phyloP scores from a whole-genome alignment of 1,139 yeast genomes.

The Diutina siamensis region DNA sequence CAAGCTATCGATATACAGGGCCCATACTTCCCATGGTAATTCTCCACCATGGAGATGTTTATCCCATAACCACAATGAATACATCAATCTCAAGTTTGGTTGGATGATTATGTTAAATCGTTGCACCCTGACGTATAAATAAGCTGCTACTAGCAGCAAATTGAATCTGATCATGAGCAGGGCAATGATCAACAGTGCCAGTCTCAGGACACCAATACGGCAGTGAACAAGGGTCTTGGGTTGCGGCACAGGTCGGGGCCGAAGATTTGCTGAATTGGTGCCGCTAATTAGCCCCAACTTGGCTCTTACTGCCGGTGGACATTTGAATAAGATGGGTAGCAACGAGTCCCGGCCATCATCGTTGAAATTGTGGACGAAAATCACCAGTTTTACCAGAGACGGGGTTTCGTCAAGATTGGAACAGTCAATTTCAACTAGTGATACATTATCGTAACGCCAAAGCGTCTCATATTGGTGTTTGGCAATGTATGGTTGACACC shows the following conservation, averaged over 20 bases:
- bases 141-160: slow-evolving; percentile 60
- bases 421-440: slow-evolving; percentile 10
- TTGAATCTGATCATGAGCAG: slow-evolving; percentile 69
- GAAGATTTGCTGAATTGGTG: not conserved
- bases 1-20: slow-evolving; percentile 2
- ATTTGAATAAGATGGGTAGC: slow-evolving; percentile 18
- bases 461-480: slow-evolving; percentile 12
- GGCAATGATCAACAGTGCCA: slow-evolving; percentile 86
- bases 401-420: slow-evolving; percentile 11
- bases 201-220: slow-evolving; percentile 83
- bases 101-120: slow-evolving; percentile 83
- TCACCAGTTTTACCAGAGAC: slow-evolving; percentile 14
- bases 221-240: slow-evolving; percentile 70
- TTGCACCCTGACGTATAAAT: slow-evolving; percentile 70
- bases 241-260: slow-evolving; percentile 8
- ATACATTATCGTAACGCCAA: slow-evolving; percentile 20
- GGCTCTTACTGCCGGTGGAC: slow-evolving; percentile 22
- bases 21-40: slow-evolving; percentile 2
- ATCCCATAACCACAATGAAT: slow-evolving; percentile 39
- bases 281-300: slow-evolving; percentile 18
- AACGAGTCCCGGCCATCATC: slow-evolving; percentile 33
- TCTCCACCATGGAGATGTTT: not conserved
- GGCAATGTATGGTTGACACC: slow-evolving; percentile 18
- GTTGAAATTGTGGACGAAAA: slow-evolving; percentile 25
- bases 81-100: slow-evolving; percentile 79